Evolutionary conservation across 2,329 filamentous ascomycete species (phyloP).

Genomic region (Monosporascus sp.): DNA sequence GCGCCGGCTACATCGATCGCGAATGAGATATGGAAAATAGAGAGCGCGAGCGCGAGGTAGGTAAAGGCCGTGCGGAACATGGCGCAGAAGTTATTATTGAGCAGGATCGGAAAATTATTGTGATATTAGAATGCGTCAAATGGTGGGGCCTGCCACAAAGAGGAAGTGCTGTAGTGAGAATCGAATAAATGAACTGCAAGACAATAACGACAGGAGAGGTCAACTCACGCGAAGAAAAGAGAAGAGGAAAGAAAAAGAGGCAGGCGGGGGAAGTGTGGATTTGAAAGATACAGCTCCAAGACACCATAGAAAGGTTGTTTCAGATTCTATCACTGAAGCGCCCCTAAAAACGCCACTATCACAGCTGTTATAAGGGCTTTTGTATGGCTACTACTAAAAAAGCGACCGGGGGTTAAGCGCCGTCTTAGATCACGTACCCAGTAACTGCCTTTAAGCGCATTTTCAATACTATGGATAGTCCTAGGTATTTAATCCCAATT

Average conservation of each 20-base stretch:
- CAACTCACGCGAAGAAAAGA: slow-evolving; percentile 12
- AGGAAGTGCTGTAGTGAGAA: slow-evolving; percentile 4
- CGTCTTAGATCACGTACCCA: too few relatives aligned
- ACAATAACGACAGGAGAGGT: slow-evolving; percentile 15
- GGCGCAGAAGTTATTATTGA: slow-evolving; percentile 1
- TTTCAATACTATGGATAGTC: too few relatives aligned
- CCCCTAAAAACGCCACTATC: neutral
- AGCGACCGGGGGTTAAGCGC: too few relatives aligned
- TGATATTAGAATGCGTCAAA: slow-evolving; percentile 2
- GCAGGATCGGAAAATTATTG: slow-evolving; percentile 1
- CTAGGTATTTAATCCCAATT: too few relatives aligned
- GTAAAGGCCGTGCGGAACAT: slow-evolving; percentile 13
- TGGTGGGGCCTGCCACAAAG: slow-evolving; percentile 22
- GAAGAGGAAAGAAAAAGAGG: slow-evolving; percentile 1
- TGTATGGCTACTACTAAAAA: too few relatives aligned
- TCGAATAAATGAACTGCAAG: slow-evolving; percentile 7
- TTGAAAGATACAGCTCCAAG: too few relatives aligned
- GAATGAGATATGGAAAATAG: slow-evolving; percentile 13
- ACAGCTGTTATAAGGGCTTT: too few relatives aligned
- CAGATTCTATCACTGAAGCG: neutral
- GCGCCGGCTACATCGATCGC: slow-evolving; percentile 12
- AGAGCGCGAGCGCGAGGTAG: slow-evolving; percentile 16
- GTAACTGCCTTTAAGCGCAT: too few relatives aligned
- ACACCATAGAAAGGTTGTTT: neutral
- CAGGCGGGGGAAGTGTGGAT: neutral